Conservation (phyloP, 495 filamentous ascomycete species). For the Aspergillus affinis region DNA sequence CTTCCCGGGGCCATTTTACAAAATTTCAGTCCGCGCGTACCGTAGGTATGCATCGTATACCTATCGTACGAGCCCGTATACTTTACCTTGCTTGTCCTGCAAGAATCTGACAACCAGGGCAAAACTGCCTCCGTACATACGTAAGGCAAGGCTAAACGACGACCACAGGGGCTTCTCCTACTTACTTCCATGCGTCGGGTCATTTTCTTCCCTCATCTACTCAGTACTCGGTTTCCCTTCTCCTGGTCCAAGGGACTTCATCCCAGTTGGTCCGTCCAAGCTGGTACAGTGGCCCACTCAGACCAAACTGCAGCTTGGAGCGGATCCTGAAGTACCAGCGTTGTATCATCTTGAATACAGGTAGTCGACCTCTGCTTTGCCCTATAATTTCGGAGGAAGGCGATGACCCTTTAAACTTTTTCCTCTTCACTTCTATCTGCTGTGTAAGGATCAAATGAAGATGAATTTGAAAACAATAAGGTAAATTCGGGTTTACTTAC, state of each 20-base stretch:
- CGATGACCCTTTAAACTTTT: neutral
- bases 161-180: neutral
- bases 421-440: too few relatives aligned
- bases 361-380: neutral
- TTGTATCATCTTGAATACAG: conserved; percentile 22
- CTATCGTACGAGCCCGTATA: too few relatives aligned
- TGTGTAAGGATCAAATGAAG: too few relatives aligned
- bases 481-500: too few relatives aligned
- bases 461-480: too few relatives aligned
- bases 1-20: too few relatives aligned
- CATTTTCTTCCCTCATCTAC: conserved; percentile 2
- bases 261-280: conserved; percentile 13
- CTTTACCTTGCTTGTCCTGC: too few relatives aligned
- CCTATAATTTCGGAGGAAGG: too few relatives aligned
- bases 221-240: conserved; percentile 1
- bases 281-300: conserved; percentile 9
- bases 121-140: neutral
- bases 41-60: too few relatives aligned
- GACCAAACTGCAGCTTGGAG: conserved; percentile 21
- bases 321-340: conserved; percentile 23
- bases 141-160: neutral
- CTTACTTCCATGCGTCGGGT: conserved; percentile 8
- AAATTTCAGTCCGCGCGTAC: too few relatives aligned
- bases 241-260: conserved; percentile 17
- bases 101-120: too few relatives aligned